Base-by-base conservation (phyloP, 2,329 filamentous ascomycete species). In the Fusarium sp. region DNA sequence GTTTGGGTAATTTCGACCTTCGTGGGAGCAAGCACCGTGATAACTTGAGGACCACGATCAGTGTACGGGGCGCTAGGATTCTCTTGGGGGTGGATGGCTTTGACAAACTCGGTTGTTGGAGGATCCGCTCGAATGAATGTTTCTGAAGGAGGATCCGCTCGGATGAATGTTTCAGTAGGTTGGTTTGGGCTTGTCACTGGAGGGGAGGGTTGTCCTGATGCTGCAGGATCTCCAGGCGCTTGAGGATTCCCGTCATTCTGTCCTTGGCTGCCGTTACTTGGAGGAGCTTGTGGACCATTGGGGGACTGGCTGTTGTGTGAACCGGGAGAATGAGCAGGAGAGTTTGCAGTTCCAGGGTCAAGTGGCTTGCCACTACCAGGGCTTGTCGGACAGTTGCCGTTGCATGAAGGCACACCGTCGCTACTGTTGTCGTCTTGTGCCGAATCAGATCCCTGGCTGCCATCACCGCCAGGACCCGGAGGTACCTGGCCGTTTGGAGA, bases 11-110 rank as follows among this genome's bases (percentile, higher is more conserved):
- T 65, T 11, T 71, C 68, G 11, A 76, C 59, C 20, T 71, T 68
- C 13, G 72, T 70, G 23, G 79, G 67, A 18, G 76, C 67, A 43
- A 80, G 76, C 7, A 81, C 67, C 16, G 77, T 80, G 27, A 80
- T 67, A 20, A 78, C 52, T 9, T 75, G 54, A 57, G 67, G 73
- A 14, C 58, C 52, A 27, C 8, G 62, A 25, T n/a, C 62, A 5
- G 27, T 34, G 39, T 60, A 25, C 16, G 25, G 48, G 14, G 23
- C 37, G 13, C 27, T 39, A 4, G 37, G n/a, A 16, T 13, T 10
- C 10, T 63, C 48, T 30, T 45, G n/a, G 25, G 58, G 20, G 30
- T 57, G 50, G 3, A 27, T 58, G 11, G 23, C 35, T 50, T 27
- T 20, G 20, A 45, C 52, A 35, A 57, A 39, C n/a, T 35, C 37